A percentile compares a stretch with the other conserved stretches of the same genome.
Evolutionary conservation across 75 land plant genomes (phyloP).

Genomic region (Ceratopteris richardii): DNA sequence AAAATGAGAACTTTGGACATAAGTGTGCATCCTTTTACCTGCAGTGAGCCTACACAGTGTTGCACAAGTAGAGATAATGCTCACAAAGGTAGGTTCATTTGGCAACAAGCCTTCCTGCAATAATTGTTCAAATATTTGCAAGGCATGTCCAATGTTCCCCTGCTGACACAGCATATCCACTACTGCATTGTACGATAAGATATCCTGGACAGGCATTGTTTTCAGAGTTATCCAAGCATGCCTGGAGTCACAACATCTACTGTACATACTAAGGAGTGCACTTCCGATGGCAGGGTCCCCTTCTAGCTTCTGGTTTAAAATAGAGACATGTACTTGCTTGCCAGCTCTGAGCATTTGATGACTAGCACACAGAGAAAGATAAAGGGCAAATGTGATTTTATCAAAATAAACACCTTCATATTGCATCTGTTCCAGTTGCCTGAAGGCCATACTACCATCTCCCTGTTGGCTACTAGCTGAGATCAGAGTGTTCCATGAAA

Average conservation of each 20-base stretch:
- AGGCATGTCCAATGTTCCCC: too few relatives aligned
- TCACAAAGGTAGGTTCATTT: too few relatives aligned
- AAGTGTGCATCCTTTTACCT: too few relatives aligned
- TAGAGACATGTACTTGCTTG: not conserved
- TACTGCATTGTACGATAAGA: too few relatives aligned
- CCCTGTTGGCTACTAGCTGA: conserved; percentile 32
- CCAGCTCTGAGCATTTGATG: not conserved
- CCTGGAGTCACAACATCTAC: not conserved
- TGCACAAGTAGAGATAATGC: too few relatives aligned
- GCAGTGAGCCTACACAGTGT: too few relatives aligned
- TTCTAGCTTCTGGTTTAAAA: not conserved
- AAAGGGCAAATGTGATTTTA: conserved; percentile 40
- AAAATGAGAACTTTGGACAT: too few relatives aligned
- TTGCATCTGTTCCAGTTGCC: conserved; percentile 30
- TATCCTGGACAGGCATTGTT: too few relatives aligned
- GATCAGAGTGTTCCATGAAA: conserved; percentile 18
- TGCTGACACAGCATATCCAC: too few relatives aligned
- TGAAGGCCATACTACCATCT: conserved; percentile 27
- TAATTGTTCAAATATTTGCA: too few relatives aligned
- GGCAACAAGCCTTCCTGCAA: too few relatives aligned
- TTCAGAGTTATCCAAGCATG: too few relatives aligned
- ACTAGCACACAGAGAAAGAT: conserved; percentile 21
- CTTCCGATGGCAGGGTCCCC: not conserved
- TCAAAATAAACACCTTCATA: conserved; percentile 28
- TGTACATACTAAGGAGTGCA: not conserved